Evolutionary conservation across 2,329 filamentous ascomycete genomes (phyloP).

Genomic region (Dendrostoma leiphaemia): DNA sequence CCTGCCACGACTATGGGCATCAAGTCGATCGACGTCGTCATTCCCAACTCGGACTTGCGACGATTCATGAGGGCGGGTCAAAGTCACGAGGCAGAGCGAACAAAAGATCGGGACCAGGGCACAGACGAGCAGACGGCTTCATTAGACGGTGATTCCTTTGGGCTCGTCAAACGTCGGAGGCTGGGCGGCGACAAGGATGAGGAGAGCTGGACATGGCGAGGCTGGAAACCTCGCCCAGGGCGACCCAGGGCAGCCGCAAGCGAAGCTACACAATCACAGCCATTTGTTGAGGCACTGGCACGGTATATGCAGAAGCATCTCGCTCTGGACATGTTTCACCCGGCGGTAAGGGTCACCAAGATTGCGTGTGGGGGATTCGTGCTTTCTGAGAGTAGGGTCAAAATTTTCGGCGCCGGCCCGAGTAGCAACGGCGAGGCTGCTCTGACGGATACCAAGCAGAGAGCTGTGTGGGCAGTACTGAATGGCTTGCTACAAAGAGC

Average conservation of each 20-base stretch:
- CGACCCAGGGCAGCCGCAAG: neutral
- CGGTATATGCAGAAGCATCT: conserved; percentile 51
- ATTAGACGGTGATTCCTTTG: neutral
- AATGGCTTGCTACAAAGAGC: conserved; percentile 13
- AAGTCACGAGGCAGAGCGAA: conserved; percentile 10
- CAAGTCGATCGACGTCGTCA: conserved; percentile 49
- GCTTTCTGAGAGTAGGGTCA: conserved; percentile 50
- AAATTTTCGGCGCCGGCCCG: conserved; percentile 36
- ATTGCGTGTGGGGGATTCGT: conserved; percentile 57
- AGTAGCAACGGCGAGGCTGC: neutral
- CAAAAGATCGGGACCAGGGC: neutral
- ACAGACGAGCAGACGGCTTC: conserved; percentile 31
- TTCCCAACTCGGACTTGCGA: conserved; percentile 45
- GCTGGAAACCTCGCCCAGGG: neutral
- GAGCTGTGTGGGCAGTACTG: conserved; percentile 11
- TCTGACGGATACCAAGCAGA: conserved; percentile 7
- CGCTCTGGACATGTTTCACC: conserved; percentile 54
- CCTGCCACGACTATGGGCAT: conserved; percentile 28
- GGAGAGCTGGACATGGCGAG: conserved; percentile 53
- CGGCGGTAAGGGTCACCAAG: conserved; percentile 50
- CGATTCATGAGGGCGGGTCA: conserved; percentile 44
- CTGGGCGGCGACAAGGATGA: conserved; percentile 47
- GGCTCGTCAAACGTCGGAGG: conserved; percentile 36
- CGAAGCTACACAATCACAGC: conserved; percentile 24
- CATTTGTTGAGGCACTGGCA: conserved; percentile 51